Base-by-base conservation (phyloP, 139 green algal species). In the Chlamydomonas sp. region DNA sequence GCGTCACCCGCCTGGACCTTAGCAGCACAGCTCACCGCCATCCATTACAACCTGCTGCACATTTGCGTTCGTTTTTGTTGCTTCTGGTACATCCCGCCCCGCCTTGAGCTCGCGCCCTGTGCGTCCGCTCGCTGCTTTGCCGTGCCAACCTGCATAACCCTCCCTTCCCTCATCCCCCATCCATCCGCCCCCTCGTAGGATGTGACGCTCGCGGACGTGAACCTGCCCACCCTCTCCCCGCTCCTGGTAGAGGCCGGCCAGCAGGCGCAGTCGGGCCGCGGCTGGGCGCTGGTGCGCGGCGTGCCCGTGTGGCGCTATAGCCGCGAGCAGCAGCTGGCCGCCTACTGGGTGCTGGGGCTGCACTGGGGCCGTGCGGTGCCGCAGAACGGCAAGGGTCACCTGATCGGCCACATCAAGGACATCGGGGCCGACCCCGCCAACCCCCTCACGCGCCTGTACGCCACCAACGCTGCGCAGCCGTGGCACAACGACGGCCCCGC, bases 341-440 rank as follows among this genome's bases (percentile, higher is more conserved):
- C 91, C 49, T 95, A 89, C 81, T 94, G 84, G 84, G 86, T 91
- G 66, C 83, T 95, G 6, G 91, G 93, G 31, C 87, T 92, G 72
- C 89, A 94, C 86, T 94, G 91, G 91, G 93, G 92, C 72, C 87
- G 77, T 5, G 77, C 89, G 0, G 85, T 89, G 73, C 80, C 88
- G 20, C 93, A 96, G 90, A 96, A 96, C 85, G 88, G 89, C 8
- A 92, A 93, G 83, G 94, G 91, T 0, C 94, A 97, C 90, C 74
- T 97, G 73, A 90, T 97, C n/a, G 94, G 94, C 31, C 92, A 96
- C 85, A 91, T 95, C 66, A 94, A 94, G 85, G 92, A 95, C 86
- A 90, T 96, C 17, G 91, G 91, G 9, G 89, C 90, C 31, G 92
- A 96, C 87, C 89, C 93, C 60, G 89, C 49, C 49, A 83, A 90